A percentile compares a stretch with the other conserved stretches of the same genome.
Conservation (phyloP, 2,329 filamentous ascomycete species). For the Paraphaeosphaeria sporulosa region DNA sequence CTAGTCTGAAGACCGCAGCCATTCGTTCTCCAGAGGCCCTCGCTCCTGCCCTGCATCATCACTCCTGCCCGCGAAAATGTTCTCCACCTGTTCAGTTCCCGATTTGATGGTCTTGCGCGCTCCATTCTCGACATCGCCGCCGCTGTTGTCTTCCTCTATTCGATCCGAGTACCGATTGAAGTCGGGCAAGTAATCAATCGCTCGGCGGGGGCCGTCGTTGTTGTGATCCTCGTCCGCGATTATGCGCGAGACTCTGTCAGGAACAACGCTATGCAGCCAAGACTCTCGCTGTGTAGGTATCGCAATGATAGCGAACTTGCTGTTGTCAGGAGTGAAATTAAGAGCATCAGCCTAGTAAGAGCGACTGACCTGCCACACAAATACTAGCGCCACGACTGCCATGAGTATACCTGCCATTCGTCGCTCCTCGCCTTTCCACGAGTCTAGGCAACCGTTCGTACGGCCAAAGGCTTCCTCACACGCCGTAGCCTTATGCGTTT, state of each 20-base stretch:
- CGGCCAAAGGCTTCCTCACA: conserved; percentile 61
- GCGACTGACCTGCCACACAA: conserved; percentile 42
- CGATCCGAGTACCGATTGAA: conserved; percentile 40
- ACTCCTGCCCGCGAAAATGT: conserved; percentile 9
- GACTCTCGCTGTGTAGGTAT: conserved; percentile 40
- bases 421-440: conserved; percentile 66
- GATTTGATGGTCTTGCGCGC: conserved; percentile 30
- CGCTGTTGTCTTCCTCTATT: conserved; percentile 34
- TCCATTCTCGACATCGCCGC: conserved; percentile 26
- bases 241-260: conserved; percentile 42
- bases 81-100: conserved; percentile 26
- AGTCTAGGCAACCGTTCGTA: conserved; percentile 57
- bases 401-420: conserved; percentile 64
- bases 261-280: conserved; percentile 41
- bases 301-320: conserved; percentile 40
- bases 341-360: not conserved
- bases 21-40: not conserved
- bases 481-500: conserved; percentile 36
- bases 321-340: not conserved
- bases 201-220: conserved; percentile 27
- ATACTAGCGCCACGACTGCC: conserved; percentile 52
- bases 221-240: conserved; percentile 40
- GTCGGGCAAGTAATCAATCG: conserved; percentile 41
- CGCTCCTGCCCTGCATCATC: not conserved
- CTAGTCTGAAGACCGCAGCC: not conserved